Conservation (phyloP, 2,329 filamentous ascomycete species). For the Monosporascus sp. region DNA sequence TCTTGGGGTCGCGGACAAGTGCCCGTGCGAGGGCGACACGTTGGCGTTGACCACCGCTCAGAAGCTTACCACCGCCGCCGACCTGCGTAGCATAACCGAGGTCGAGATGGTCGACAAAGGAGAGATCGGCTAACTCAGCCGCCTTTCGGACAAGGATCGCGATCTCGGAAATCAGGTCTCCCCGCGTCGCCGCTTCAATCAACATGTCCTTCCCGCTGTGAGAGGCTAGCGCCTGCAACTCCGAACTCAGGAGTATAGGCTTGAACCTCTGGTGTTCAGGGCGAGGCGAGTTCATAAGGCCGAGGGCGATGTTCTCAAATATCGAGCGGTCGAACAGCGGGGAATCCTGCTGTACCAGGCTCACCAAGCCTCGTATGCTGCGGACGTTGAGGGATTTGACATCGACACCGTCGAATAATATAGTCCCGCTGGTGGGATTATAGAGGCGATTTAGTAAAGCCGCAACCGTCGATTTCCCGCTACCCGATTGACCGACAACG, state of each 20-base stretch:
- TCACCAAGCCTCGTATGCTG: slow-evolving; percentile 35
- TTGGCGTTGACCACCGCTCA: slow-evolving; percentile 58
- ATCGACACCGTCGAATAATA: slow-evolving; percentile 40
- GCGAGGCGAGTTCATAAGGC: slow-evolving; percentile 39
- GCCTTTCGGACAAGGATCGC: slow-evolving; percentile 40
- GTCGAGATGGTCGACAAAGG: slow-evolving; percentile 50
- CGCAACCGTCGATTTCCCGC: slow-evolving; percentile 28
- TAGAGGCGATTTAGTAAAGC: slow-evolving; percentile 51
- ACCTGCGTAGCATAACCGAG: slow-evolving; percentile 50
- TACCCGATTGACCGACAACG: slow-evolving; percentile 37
- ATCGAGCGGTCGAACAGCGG: slow-evolving; percentile 42
- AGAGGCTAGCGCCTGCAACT: slow-evolving; percentile 40
- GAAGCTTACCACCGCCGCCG: slow-evolving; percentile 47
- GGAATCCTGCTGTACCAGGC: slow-evolving; percentile 42
- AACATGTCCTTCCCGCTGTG: slow-evolving; percentile 21
- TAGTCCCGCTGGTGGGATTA: slow-evolving; percentile 41
- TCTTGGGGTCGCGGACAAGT: slow-evolving; percentile 50
- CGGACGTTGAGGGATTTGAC: slow-evolving; percentile 40
- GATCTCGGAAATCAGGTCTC: slow-evolving; percentile 34
- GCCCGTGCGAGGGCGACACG: slow-evolving; percentile 55
- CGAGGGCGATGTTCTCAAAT: slow-evolving; percentile 47
- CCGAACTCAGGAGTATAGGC: slow-evolving; percentile 34
- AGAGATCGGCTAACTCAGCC: slow-evolving; percentile 46
- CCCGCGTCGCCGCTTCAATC: slow-evolving; percentile 10
- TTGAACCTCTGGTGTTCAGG: slow-evolving; percentile 34